Evolutionary conservation across 2,329 filamentous ascomycete genomes (phyloP).

Genomic region (Colletotrichum tropicicola): DNA sequence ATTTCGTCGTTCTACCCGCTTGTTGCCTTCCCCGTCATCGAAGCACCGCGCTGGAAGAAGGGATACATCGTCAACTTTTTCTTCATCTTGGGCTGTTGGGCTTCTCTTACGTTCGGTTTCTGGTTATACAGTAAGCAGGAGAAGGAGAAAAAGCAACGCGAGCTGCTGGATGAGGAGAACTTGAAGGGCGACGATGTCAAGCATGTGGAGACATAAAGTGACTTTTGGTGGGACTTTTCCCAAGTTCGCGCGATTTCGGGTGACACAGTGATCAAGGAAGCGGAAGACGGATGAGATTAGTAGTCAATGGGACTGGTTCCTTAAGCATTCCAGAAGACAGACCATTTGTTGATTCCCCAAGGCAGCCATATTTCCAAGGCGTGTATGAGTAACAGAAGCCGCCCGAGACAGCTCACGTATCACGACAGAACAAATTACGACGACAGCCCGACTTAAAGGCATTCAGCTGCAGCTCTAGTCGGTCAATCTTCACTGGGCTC

Average conservation of each 20-base stretch:
- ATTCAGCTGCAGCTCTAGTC: too few relatives aligned
- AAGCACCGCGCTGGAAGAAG: conserved; percentile 34
- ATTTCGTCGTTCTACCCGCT: conserved; percentile 33
- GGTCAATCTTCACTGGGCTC: too few relatives aligned
- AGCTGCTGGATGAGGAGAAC: conserved; percentile 11
- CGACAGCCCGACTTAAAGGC: too few relatives aligned
- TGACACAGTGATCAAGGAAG: too few relatives aligned
- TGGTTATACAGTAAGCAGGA: conserved; percentile 21
- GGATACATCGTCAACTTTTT: conserved; percentile 35
- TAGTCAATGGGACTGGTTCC: too few relatives aligned
- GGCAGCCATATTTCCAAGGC: too few relatives aligned
- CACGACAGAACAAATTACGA: too few relatives aligned
- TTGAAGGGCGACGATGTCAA: conserved; percentile 10
- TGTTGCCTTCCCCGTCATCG: conserved; percentile 32
- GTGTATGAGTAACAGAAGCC: too few relatives aligned
- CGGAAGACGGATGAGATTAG: too few relatives aligned
- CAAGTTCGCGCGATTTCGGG: neutral
- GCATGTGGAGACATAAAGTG: conserved; percentile 11
- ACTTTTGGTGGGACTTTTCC: neutral
- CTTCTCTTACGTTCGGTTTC: conserved; percentile 18
- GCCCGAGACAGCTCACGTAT: too few relatives aligned
- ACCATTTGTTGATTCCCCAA: too few relatives aligned
- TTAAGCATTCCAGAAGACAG: too few relatives aligned
- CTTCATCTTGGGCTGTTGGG: conserved; percentile 29
- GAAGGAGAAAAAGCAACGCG: conserved; percentile 6